Conservation (phyloP, 768 basidiomycete genomes). For the Pleurotus djamor region DNA sequence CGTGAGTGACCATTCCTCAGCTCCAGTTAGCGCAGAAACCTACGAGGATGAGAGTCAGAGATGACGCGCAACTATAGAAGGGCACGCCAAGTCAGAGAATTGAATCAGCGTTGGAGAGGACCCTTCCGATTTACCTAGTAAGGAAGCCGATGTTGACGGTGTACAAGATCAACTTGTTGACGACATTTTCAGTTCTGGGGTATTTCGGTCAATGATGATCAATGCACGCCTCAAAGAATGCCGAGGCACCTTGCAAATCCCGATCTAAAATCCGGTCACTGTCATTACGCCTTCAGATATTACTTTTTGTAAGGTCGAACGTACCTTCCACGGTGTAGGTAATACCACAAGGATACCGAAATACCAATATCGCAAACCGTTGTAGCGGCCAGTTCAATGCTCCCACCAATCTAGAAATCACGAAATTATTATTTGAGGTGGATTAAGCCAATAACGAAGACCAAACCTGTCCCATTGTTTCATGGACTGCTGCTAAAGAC, state of each 20-base stretch:
- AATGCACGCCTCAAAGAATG: no score
- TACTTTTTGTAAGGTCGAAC: background rate
- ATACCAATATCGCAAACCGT: slow-evolving; percentile 10
- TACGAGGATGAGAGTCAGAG: slow-evolving; percentile 10
- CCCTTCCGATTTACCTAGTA: slow-evolving; percentile 3
- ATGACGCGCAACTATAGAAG: slow-evolving; percentile 6
- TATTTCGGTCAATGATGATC: background rate
- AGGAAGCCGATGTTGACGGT: slow-evolving; percentile 13
- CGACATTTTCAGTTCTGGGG: slow-evolving; percentile 10
- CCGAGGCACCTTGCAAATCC: slow-evolving; percentile 9
- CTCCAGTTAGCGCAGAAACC: background rate
- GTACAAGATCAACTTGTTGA: slow-evolving; percentile 12
- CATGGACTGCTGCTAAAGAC: slow-evolving; percentile 4
- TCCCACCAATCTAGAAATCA: slow-evolving; percentile 7
- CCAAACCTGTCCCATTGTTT: slow-evolving; percentile 5
- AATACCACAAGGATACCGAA: slow-evolving; percentile 8
- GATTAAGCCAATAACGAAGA: background rate
- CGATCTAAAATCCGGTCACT: background rate
- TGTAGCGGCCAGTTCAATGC: slow-evolving; percentile 10
- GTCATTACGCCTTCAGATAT: background rate
- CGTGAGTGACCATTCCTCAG: background rate
- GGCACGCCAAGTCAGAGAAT: no score
- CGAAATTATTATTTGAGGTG: background rate
- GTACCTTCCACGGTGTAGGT: slow-evolving; percentile 11
- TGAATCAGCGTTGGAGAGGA: background rate